Evolutionary conservation across 495 filamentous ascomycete species (phyloP).

Genomic region (Penicillium desertorum): DNA sequence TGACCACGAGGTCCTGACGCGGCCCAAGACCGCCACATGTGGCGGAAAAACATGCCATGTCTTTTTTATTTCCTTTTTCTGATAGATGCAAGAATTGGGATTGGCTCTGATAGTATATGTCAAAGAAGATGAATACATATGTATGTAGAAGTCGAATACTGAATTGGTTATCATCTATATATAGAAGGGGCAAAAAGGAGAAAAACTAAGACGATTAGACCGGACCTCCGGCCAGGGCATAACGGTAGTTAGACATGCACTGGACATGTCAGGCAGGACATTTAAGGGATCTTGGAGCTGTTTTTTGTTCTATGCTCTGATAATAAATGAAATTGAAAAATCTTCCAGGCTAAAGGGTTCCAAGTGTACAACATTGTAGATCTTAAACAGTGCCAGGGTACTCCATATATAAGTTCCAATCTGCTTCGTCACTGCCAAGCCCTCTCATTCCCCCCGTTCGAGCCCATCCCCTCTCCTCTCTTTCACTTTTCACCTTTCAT

Average conservation of each 20-base stretch:
- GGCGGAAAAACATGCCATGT: constrained; percentile 2
- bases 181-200: neutral
- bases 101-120: neutral
- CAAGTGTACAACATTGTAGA: constrained; percentile 3
- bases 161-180: neutral
- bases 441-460: constrained; percentile 25
- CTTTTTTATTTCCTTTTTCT: neutral
- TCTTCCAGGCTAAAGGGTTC: neutral
- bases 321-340: neutral
- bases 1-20: constrained; percentile 3
- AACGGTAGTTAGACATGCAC: neutral
- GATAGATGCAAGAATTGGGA: neutral
- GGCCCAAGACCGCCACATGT: constrained; percentile 6
- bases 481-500: constrained; percentile 13
- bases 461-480: constrained; percentile 30
- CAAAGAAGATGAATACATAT: neutral
- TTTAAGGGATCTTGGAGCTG: neutral
- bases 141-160: neutral
- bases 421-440: constrained; percentile 38
- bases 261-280: neutral
- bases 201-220: neutral
- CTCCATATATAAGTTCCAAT: constrained; percentile 9
- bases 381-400: neutral
- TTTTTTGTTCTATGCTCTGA: neutral
- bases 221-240: constrained; percentile 11